A percentile compares a stretch with the other conserved stretches of the same genome.
These are phyloP conservation scores for Zychaea mexicana DNA, from an alignment of 371 early-diverging fungal genomes.

Conservation along the genomic window DNA sequence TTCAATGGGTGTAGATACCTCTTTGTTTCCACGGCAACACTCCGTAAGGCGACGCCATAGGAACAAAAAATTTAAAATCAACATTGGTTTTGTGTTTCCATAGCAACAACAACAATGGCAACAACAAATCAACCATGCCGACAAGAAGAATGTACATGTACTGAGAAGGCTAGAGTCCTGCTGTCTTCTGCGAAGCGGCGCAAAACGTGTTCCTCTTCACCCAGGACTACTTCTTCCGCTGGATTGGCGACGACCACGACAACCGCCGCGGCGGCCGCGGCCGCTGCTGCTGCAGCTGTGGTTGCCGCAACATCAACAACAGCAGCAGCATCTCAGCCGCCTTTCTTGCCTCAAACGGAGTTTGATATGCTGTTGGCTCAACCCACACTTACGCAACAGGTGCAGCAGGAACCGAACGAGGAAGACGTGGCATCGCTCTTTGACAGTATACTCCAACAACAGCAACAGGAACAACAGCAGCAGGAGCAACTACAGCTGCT, in stretches of 20 bases:
- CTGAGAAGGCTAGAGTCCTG: neutral
- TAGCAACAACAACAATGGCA: neutral
- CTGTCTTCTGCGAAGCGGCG: neutral
- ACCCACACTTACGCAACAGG: neutral
- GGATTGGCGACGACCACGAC: neutral
- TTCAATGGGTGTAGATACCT: too few species aligned
- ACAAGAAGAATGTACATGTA: neutral
- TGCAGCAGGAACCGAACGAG: neutral
- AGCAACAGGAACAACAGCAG: constrained; percentile 1
- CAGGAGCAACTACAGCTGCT: neutral
- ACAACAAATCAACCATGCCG: neutral
- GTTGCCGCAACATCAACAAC: neutral
- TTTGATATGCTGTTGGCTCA: neutral
- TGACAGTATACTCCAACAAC: constrained; percentile 1
- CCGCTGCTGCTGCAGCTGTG: neutral
- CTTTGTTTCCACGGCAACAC: too few species aligned
- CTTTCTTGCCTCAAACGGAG: neutral
- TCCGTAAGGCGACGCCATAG: neutral
- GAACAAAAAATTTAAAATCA: too few species aligned
- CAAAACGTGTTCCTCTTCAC: neutral
- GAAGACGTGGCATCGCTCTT: neutral
- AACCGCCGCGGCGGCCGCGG: neutral
- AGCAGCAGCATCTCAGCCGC: neutral
- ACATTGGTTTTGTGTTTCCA: too few species aligned
- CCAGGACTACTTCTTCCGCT: neutral